Percentiles rank a stretch among this genome's conserved stretches.
Evolutionary conservation across 1,284 basidiomycete species (phyloP).

Genomic region (Testicularia cyperi): DNA sequence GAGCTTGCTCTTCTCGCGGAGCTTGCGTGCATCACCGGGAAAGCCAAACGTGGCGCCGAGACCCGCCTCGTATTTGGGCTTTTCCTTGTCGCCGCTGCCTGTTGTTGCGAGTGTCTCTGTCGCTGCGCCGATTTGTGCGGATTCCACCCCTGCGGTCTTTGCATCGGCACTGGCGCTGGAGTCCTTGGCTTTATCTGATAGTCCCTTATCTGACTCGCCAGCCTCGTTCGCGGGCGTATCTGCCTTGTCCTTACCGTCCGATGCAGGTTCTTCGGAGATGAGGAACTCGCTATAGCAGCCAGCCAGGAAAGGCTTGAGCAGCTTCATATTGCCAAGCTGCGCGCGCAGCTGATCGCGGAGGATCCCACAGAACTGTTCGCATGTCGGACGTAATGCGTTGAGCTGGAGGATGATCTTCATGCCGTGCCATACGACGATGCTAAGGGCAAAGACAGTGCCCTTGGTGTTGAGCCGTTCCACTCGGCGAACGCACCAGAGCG

Average conservation of each 20-base stretch:
- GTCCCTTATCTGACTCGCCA: conserved; percentile 2
- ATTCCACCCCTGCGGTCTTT: conserved; percentile 9
- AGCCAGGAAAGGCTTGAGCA: conserved; percentile 83
- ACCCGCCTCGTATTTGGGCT: conserved; percentile 41
- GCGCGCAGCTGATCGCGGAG: conserved; percentile 86
- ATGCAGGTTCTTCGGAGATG: conserved; percentile 62
- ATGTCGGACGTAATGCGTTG: conserved; percentile 90
- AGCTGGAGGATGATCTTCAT: conserved; percentile 93
- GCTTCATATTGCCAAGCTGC: conserved; percentile 76
- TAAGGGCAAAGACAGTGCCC: conserved; percentile 78
- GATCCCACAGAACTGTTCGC: conserved; percentile 87
- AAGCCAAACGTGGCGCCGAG: conserved; percentile 58
- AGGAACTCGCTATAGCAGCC: conserved; percentile 94
- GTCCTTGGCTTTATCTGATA: neutral
- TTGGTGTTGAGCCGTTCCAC: conserved; percentile 80
- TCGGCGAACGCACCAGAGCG: conserved; percentile 85
- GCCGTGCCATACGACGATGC: conserved; percentile 90
- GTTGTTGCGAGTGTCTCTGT: conserved; percentile 4
- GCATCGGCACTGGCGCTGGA: neutral
- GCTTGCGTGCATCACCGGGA: conserved; percentile 58
- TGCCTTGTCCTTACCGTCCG: conserved; percentile 55
- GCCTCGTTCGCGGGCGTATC: conserved; percentile 13
- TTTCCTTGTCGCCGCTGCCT: conserved; percentile 14
- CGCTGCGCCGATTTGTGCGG: conserved; percentile 7
- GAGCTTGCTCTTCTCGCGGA: conserved; percentile 90